Evolutionary conservation across 208 protist species (phyloP), one percentile per base, ranked within the genome.

Genomic region (Leptomonas pyrrhocoris): DNA sequence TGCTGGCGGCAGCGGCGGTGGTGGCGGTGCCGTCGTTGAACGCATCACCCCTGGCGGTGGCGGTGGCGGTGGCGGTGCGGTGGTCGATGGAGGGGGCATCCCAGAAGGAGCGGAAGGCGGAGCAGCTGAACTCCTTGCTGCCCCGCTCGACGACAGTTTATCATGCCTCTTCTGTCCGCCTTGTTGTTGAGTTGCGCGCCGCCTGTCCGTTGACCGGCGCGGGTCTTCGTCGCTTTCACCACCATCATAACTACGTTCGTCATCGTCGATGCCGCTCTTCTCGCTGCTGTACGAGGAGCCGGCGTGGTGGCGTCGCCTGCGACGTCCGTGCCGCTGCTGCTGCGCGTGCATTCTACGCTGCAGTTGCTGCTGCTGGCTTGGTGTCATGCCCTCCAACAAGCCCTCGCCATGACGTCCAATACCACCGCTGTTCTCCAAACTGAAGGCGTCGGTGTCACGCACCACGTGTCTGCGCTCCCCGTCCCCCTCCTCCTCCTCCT

Each of bases 11-110:
- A 63, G 71, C 38, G 77, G 76, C n/a, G 77, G 79, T 15, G 77
- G 82, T 36, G 73, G 74, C 21, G 65, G 68, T 6, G 74, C 69
- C 1, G 68, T 73, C 2, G 62, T 75, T 16, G 56, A 68, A 18
- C 25, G 58, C 42, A 59, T 83, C 27, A 82, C 68, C 7, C 69
- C 79, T 51, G 81, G 80, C 31, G 73, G 73, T 7, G 73, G 63
- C 8, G 73, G 73, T 30, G 73, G 73, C 11, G 74, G 74, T 13
- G 60, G 55, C 15, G 55, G 23, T 15, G 28, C 45, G 13, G 43
- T 71, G 34, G 56, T 54, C 27, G 28, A 38, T 13, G 30, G 30
- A n/a, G 45, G 59, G 19, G 28, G 59, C 11, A 42, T 40, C 28
- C 40, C 43, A 16, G 42, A 27, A 12, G 66, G 73, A 3, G 72